Evolutionary conservation across 768 basidiomycete genomes (phyloP), one percentile per base, ranked within the genome.

Genomic region (Boletus bicolor): DNA sequence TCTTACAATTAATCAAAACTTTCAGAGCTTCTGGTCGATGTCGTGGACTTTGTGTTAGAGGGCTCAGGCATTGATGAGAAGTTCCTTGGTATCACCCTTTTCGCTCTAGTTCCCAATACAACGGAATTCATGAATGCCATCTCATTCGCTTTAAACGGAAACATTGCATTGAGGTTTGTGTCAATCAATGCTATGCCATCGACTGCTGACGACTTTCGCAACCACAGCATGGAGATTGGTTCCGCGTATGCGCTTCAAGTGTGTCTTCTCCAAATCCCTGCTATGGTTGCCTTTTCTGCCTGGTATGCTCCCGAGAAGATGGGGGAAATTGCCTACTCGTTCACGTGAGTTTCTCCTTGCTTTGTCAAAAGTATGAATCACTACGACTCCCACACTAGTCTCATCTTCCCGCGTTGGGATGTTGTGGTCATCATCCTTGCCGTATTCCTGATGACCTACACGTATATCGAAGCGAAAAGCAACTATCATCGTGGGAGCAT

Each of bases 121-220:
- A 98, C 97, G 2, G 97, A 99, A 73, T 98, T 99, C 72, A 97
- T 97, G 93, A 98, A 98, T 68, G 97, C 97, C 48, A 94, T 98
- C 57, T 96, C 94, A 4, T 99, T 99, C 68, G 95, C 97, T 28
- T 73, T 99, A 58, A 91, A 97, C 66, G 96, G 89, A 7, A 98
- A 98, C 69, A 99, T 99, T 60, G 93, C 97, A 2, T 74, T 99
- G 26, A 94, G 93, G 95, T 93, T 62, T 47, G 82, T 59, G 6
- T 32, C 28, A 1, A 37, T 37, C n/a, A 17, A 14, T 35, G 3
- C 5, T 26, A 3, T 2, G 1, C n/a, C 8, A n/a, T 50, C 44
- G 28, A 30, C 30, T 41, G 9, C 45, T 61, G 50, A 55, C 41
- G 54, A 42, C 37, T 21, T 21, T 45, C n/a, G 24, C 10, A 39